Evolutionary conservation across 148 eudicot genomes (phyloP).

Genomic region (Bassia scoparia): DNA sequence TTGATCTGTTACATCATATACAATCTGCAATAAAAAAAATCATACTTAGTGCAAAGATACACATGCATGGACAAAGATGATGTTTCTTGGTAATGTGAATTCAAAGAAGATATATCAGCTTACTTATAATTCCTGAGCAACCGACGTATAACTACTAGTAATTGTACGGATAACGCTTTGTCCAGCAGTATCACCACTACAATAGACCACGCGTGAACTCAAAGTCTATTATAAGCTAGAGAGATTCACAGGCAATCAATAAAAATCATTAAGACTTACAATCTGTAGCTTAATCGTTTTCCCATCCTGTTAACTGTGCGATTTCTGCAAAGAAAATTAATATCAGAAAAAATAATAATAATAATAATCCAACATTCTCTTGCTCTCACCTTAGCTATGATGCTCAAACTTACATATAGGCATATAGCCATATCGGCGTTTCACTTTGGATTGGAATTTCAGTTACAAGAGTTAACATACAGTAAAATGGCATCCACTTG

Average conservation of each 20-base stretch:
- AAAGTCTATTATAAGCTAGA: background rate
- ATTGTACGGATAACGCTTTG: constrained; percentile 48
- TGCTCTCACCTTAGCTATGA: background rate
- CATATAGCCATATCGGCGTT: background rate
- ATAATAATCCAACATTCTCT: background rate
- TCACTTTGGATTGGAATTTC: background rate
- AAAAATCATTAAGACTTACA: constrained; percentile 28
- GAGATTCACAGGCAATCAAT: no score
- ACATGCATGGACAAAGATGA: background rate
- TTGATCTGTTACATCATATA: constrained; percentile 47
- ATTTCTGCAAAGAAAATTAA: constrained; percentile 26
- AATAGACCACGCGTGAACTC: background rate
- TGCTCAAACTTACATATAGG: background rate
- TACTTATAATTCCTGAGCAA: constrained; percentile 50
- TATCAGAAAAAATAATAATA: background rate
- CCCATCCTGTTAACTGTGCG: constrained; percentile 49
- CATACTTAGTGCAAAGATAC: constrained; percentile 2
- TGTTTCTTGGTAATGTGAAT: background rate
- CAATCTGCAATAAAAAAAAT: constrained; percentile 30
- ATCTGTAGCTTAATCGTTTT: constrained; percentile 50
- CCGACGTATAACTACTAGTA: constrained; percentile 48
- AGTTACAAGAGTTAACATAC: background rate
- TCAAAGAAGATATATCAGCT: constrained; percentile 14
- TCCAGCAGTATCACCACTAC: constrained; percentile 51
- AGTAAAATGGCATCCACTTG: background rate